Percentiles rank a stretch among this genome's conserved stretches.
Conservation (phyloP, 179 eudicot species). For the Patellifolia procumbens region DNA sequence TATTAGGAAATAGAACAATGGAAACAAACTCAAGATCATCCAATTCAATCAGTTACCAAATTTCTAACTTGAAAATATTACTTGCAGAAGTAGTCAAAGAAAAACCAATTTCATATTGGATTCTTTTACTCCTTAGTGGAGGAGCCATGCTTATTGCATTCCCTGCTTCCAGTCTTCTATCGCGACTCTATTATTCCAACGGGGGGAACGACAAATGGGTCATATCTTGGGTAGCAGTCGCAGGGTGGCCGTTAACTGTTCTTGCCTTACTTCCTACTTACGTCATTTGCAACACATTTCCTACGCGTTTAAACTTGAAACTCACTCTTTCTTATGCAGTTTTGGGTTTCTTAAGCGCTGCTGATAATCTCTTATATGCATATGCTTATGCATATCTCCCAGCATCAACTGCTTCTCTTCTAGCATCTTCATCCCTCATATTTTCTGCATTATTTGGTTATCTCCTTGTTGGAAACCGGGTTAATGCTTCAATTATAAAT, state of each 20-base stretch:
- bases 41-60: conserved; percentile 31
- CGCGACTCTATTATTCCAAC: conserved; percentile 37
- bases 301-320: conserved; percentile 59
- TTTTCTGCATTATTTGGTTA: conserved; percentile 80
- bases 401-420: conserved; percentile 88
- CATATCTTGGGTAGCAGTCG: conserved; percentile 76
- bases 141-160: conserved; percentile 41
- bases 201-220: conserved; percentile 45
- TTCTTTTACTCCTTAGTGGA: conserved; percentile 59
- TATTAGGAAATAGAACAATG: conserved; percentile 15
- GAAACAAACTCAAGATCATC: conserved; percentile 19
- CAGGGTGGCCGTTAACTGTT: conserved; percentile 82
- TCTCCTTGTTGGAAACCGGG: conserved; percentile 65
- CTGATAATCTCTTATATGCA: conserved; percentile 86
- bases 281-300: conserved; percentile 44
- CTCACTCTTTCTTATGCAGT: conserved; percentile 54
- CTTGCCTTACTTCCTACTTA: conserved; percentile 57
- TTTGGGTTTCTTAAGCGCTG: conserved; percentile 77
- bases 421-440: conserved; percentile 74
- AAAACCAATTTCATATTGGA: conserved; percentile 79
- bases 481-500: conserved; percentile 69
- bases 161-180: conserved; percentile 41
- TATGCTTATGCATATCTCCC: conserved; percentile 94
- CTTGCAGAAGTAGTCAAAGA: conserved; percentile 45
- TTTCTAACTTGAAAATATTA: conserved; percentile 33